phyloP scores from a whole-genome alignment of 257 asterid genomes.

The Anisodus acutangulus region DNA sequence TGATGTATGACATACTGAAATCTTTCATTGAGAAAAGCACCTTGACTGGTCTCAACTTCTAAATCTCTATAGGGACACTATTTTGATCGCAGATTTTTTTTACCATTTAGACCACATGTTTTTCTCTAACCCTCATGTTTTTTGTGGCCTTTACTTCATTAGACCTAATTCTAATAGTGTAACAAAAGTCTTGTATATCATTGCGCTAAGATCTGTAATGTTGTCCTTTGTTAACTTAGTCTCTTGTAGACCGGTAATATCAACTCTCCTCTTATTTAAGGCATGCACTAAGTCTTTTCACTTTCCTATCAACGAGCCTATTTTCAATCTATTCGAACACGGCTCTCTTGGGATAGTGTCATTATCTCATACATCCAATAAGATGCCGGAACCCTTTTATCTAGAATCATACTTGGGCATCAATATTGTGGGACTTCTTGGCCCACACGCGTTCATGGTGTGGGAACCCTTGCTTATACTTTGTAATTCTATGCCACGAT shows the following conservation, averaged over 20 bases:
- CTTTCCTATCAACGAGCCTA: background rate
- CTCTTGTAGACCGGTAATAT: background rate
- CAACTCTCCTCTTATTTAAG: constrained; percentile 9
- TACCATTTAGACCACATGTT: constrained; percentile 14
- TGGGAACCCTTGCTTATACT: background rate
- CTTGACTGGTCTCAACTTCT: background rate
- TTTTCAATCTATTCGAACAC: background rate
- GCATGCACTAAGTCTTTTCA: background rate
- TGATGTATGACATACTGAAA: background rate
- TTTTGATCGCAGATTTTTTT: too few relatives aligned
- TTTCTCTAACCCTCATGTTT: background rate
- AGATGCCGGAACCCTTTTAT: background rate
- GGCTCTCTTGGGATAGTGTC: constrained; percentile 9
- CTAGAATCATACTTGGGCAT: background rate
- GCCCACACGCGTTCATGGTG: background rate
- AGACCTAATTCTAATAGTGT: background rate
- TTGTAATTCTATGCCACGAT: background rate
- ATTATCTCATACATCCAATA: constrained; percentile 6
- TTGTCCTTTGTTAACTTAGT: background rate
- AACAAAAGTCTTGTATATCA: background rate
- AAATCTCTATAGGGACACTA: background rate
- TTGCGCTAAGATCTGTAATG: background rate
- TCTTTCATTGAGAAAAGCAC: constrained; percentile 6
- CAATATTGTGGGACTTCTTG: background rate
- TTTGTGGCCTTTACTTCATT: background rate